Conservation (phyloP, 257 asterid species). For the Solanum dulcamara region DNA sequence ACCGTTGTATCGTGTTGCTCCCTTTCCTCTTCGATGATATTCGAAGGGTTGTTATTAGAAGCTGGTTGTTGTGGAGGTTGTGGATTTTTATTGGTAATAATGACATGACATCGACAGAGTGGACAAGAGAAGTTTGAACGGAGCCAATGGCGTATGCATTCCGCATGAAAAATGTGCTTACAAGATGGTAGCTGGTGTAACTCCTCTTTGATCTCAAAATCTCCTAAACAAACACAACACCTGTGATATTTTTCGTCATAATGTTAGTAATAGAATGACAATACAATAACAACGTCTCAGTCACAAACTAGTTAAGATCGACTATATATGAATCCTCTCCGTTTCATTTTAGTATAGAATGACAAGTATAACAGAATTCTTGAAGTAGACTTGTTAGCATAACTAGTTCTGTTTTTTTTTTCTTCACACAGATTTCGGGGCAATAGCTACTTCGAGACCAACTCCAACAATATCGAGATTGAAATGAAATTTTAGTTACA, state of each 20-base stretch:
- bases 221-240: constrained; percentile 84
- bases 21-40: not conserved
- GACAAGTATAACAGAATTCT: not conserved
- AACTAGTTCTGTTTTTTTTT: not conserved
- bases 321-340: not conserved
- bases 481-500: not conserved
- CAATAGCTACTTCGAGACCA: not conserved
- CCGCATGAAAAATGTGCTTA: constrained; percentile 59
- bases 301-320: not conserved
- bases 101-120: constrained; percentile 49
- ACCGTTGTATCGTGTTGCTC: not conserved
- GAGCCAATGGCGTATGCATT: constrained; percentile 68
- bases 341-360: not conserved
- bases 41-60: not conserved
- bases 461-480: not conserved
- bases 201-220: constrained; percentile 53
- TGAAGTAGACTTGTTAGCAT: not conserved
- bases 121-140: constrained; percentile 64
- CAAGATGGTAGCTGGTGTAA: constrained; percentile 46
- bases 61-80: not conserved
- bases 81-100: not conserved
- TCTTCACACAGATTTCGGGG: not conserved
- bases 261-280: not conserved
- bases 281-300: not conserved
- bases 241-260: constrained; percentile 10